These are phyloP conservation scores for Claviceps africana DNA, from an alignment of 2,329 filamentous ascomycete species.

Conservation along the genomic window DNA sequence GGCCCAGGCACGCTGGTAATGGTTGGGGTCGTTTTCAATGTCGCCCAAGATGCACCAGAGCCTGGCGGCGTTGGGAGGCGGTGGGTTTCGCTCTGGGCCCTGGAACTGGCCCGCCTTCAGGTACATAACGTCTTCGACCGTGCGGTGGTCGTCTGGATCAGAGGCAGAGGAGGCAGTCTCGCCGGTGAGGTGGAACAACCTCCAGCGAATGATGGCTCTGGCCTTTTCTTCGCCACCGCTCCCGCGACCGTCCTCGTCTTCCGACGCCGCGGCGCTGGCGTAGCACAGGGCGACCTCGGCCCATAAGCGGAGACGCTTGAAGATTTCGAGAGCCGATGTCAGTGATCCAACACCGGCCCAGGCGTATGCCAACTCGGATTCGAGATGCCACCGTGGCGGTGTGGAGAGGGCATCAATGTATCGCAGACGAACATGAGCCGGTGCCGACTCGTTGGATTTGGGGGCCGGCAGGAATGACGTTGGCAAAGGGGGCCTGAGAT, in stretches of 20 bases:
- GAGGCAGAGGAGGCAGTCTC: slow-evolving; percentile 14
- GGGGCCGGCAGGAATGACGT: slow-evolving; percentile 71
- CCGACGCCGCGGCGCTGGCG: slow-evolving; percentile 46
- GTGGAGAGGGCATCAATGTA: slow-evolving; percentile 77
- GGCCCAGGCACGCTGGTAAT: slow-evolving; percentile 81
- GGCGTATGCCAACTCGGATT: slow-evolving; percentile 82
- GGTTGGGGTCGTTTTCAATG: slow-evolving; percentile 56
- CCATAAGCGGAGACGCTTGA: slow-evolving; percentile 86
- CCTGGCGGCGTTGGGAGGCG: slow-evolving; percentile 70
- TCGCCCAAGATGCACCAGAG: slow-evolving; percentile 91
- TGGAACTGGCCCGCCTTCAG: slow-evolving; percentile 39
- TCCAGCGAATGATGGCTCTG: slow-evolving; percentile 57
- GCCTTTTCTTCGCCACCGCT: slow-evolving; percentile 64
- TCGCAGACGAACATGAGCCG: slow-evolving; percentile 58
- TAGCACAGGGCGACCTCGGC: slow-evolving; percentile 87
- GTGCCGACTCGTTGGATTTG: slow-evolving; percentile 63
- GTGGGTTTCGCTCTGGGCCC: slow-evolving; percentile 52
- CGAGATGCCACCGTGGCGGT: slow-evolving; percentile 83
- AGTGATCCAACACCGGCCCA: slow-evolving; percentile 84
- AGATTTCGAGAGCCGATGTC: slow-evolving; percentile 84
- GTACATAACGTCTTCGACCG: slow-evolving; percentile 37
- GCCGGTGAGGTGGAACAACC: slow-evolving; percentile 57
- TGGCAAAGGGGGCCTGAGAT: slow-evolving; percentile 27
- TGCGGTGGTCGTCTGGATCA: slow-evolving; percentile 36
- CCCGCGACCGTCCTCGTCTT: slow-evolving; percentile 40